Conservation (phyloP, 108 stramenopile species). For the Fragilaria radians region DNA sequence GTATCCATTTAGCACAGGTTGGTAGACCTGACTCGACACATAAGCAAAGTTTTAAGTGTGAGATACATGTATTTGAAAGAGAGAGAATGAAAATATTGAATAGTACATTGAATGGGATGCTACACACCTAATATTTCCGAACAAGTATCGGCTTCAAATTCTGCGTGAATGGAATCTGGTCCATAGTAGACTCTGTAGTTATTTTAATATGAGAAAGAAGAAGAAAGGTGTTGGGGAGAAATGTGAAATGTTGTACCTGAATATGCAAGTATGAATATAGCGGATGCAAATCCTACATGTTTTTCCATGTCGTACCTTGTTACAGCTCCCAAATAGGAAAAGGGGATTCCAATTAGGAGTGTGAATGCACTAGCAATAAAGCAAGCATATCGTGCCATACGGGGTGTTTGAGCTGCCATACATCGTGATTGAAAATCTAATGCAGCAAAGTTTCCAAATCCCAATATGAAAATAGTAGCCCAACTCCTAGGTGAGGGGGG, state of each 20-base stretch:
- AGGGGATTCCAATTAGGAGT: constrained; percentile 66
- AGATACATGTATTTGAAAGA: too few species aligned
- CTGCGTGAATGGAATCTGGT: constrained; percentile 55
- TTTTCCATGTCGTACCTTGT: constrained; percentile 29
- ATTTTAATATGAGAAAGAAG: not conserved
- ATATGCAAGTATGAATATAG: not conserved
- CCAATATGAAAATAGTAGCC: constrained; percentile 73
- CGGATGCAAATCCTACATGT: too few species aligned
- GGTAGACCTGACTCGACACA: too few species aligned
- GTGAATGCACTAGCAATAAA: constrained; percentile 54
- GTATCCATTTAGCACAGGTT: constrained; percentile 67
- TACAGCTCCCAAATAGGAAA: constrained; percentile 68
- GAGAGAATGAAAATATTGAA: too few species aligned
- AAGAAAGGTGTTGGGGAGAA: too few species aligned
- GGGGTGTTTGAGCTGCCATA: constrained; percentile 67
- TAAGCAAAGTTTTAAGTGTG: too few species aligned
- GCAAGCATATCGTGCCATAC: constrained; percentile 45
- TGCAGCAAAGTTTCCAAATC: constrained; percentile 74
- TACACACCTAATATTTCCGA: constrained; percentile 22
- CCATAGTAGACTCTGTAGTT: constrained; percentile 41
- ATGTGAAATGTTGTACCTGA: too few species aligned
- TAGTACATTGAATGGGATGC: too few species aligned
- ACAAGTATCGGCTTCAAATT: constrained; percentile 51
- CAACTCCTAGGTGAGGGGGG: constrained; percentile 49
- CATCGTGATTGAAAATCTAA: constrained; percentile 82